Base-by-base conservation (phyloP, 495 filamentous ascomycete genomes). In the Gamarada debralockiae region DNA sequence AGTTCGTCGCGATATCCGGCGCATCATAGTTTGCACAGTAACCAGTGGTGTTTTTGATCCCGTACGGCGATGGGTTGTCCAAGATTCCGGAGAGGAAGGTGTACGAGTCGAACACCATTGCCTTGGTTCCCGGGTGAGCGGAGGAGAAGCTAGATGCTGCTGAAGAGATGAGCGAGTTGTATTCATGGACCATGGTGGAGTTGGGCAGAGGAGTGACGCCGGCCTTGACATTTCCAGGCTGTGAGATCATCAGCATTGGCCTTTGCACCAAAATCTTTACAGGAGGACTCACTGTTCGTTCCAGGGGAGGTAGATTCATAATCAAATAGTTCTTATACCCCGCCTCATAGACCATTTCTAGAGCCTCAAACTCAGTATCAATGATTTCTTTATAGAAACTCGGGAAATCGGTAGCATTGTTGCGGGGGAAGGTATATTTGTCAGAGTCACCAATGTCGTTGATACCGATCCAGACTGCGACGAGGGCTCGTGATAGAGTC, bases 381-480 rank as follows among this genome's bases (percentile, higher is more conserved):
- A 49, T 52, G 31, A 67, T 69, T 6, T 71, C 50, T 8, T 53
- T 55, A 17, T 65, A 49, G 66, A 59, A 49, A 40, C 31, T 56
- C 15, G 63, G 65, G 50, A 75, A 75, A 40, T 65, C 39, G 20
- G 70, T 64, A 10, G 48, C 24, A 22, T 39, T 51, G 14, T 50
- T 46, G 9, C 48, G 41, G 6, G 57, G 56, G 23, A 55, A 56
- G 20, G 39, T 56, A 57, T 70, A 73, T 51, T 68, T 68, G 13
- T 65, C 87, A 17, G 72, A 73, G 60, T 83, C 83, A 2, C 83
- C 82, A 13, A 90, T 74, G 57, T 92, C 88, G 55, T 92, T 92
- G 52, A 92, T 83, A 27, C 87, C 87, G 46, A 92, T 85, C 78
- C 83, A 92, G 37, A 87, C 67, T 1, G 76, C 78, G 64, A 89